These are phyloP conservation scores for Alloascoidea africana DNA, from an alignment of 805 yeast species.

Conservation along the genomic window DNA sequence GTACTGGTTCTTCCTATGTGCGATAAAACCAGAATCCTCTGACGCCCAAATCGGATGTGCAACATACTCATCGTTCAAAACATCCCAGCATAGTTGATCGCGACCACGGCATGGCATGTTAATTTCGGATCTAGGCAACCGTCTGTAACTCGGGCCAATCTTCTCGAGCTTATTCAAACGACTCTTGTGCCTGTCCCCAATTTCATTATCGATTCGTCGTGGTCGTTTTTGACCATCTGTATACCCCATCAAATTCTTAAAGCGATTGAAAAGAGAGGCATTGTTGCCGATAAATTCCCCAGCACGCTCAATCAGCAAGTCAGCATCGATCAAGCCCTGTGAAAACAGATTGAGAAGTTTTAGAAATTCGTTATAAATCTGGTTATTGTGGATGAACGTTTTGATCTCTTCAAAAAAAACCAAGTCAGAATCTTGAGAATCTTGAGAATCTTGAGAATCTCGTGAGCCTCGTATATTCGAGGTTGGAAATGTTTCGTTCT, in stretches of 20 bases:
- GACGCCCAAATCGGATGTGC: constrained; percentile 99
- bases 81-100: constrained; percentile 99
- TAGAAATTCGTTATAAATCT: constrained; percentile 81
- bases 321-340: constrained; percentile 79
- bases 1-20: constrained; percentile 96
- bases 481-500: constrained; percentile 26
- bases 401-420: constrained; percentile 86
- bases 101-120: constrained; percentile 97
- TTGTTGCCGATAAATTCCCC: constrained; percentile 76
- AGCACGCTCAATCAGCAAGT: constrained; percentile 67
- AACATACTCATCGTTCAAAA: constrained; percentile 96
- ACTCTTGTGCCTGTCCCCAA: constrained; percentile 77
- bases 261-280: constrained; percentile 77
- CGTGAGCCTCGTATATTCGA: too few relatives aligned
- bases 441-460: too few relatives aligned
- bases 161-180: constrained; percentile 86
- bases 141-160: constrained; percentile 89
- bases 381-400: constrained; percentile 76
- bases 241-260: constrained; percentile 80
- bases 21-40: constrained; percentile 95
- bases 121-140: constrained; percentile 85
- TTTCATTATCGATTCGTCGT: constrained; percentile 72
- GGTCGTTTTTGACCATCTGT: constrained; percentile 79
- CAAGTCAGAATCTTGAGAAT: constrained; percentile 68
- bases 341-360: constrained; percentile 78